Evolutionary conservation across 495 filamentous ascomycete genomes (phyloP), one percentile per base, ranked within the genome.

Genomic region (Penicillium fimorum): DNA sequence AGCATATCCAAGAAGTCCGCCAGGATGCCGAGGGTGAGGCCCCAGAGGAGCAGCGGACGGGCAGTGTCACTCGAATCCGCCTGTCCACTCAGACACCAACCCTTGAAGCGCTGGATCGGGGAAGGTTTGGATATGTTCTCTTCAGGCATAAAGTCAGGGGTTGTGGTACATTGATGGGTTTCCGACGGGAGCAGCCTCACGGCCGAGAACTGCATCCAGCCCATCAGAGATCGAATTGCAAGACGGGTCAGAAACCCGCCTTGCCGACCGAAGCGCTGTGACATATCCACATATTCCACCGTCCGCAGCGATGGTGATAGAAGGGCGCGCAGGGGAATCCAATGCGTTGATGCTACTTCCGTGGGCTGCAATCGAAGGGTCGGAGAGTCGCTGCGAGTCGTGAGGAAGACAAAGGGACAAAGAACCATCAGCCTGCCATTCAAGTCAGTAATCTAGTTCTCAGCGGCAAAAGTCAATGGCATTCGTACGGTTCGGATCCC

Each of bases 261-360:
- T 51, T 74, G 76, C 29, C 76, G 74, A 3, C 80, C 76, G 30
- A 87, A 79, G 4, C 87, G 84, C 56, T 83, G 80, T 4, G 85
- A 82, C 52, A 90, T 82, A 65, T 91, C 85, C 47, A 85, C 82
- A 65, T 79, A 78, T 66, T 85, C 82, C 40, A 81, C 74, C 0
- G 85, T 89, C n/a, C 87, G 78, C 15, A 80, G 69, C 1, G 71
- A 73, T 5, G 88, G 82, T 2, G 85, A 81, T 25, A 89, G 70
- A 4, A 92, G 79, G 25, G 82, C 80, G 51, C 82, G 76, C 1
- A 91, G 68, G 8, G 89, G 82, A 20, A 92, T 86, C 89, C 89
- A 92, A 68, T 92, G 89, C 5, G 82, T 83, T 2, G 87, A 87
- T 30, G 83, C 84, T 9, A 91, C 86, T 71, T 92, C 89, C 4